Evolutionary conservation across 306 rosid species (phyloP), one percentile per base, ranked within the genome.

Genomic region (Leucaena leucocephala): DNA sequence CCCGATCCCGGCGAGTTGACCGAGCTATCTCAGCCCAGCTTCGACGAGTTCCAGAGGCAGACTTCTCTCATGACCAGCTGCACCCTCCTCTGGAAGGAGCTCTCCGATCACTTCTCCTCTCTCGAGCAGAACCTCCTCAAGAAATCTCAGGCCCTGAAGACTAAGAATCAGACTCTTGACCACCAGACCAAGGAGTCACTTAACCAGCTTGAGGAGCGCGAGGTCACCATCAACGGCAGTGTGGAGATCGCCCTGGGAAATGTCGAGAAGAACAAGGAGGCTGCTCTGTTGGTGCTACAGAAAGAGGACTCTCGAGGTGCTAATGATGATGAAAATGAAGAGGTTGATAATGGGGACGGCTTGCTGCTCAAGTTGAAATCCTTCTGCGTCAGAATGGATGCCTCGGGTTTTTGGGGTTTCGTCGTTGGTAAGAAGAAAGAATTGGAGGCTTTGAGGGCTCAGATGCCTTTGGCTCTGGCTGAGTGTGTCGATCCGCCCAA

Each of bases 1-100:
- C 93, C 91, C 91, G 98, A 95, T 95, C 97, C 99, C 77, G 98
- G 98, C 76, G 99, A 93, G 94, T 82, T 91, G 84, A 69, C 84
- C 61, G 98, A 91, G 95, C 77, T 85, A 82, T 64, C 90, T 87
- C 94, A 69, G 72, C 94, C 96, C 61, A 90, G 91, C 81, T 95
- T 95, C 76, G 96, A 93, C 48, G 99, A 95, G 65, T 95, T 95
- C 80, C 99, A 93, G 86, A 83, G 96, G 80, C 98, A 95, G 79
- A 87, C 98, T 65, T 95, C 99, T 0, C 96, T 95, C 33, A 95
- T 93, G 98, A 91, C 99, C 16, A 93, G 89, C 88, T 95, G 99
- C 78, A 95, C 99, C 40, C 89, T 92, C 6, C 98, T 95, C 78
- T 95, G 99, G 99, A 95, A 91, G 85, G 99, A 95, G 73, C 96